These are phyloP conservation scores for Heritiera littoralis DNA, from an alignment of 345 rosid species.

Conservation along the genomic window DNA sequence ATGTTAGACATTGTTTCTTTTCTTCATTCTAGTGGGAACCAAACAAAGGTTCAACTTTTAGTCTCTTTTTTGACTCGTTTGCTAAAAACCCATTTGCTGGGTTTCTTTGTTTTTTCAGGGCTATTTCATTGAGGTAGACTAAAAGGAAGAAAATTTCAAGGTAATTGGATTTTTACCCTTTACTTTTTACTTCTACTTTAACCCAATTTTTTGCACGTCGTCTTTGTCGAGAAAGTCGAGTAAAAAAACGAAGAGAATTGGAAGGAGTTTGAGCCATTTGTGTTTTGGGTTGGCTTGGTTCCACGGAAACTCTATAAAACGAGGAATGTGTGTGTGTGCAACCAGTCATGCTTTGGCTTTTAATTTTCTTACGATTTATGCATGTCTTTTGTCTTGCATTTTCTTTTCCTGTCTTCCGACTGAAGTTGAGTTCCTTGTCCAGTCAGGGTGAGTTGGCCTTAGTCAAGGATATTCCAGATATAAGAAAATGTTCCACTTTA, in stretches of 20 bases:
- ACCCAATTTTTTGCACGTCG: background rate
- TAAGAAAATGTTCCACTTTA: background rate
- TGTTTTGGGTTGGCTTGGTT: too few relatives aligned
- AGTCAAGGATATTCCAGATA: background rate
- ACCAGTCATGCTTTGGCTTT: background rate
- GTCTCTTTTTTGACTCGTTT: background rate
- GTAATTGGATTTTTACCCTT: constrained; percentile 1
- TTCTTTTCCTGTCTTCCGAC: background rate
- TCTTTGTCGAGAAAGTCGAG: background rate
- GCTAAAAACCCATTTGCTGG: background rate
- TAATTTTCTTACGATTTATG: background rate
- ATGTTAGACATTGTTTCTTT: background rate
- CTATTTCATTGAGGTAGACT: background rate
- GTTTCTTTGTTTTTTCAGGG: background rate
- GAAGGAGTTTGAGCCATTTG: background rate
- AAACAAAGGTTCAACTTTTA: background rate
- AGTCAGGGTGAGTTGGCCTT: background rate
- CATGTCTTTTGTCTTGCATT: constrained; percentile 9
- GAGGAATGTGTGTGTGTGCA: too few relatives aligned
- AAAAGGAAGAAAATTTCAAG: background rate
- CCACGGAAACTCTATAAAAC: too few relatives aligned
- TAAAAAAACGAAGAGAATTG: background rate
- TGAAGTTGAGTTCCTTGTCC: background rate
- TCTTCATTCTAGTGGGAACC: background rate
- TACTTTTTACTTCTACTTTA: background rate